These are phyloP conservation scores for Leishmania guyanensis DNA, from an alignment of 208 protist species.

Conservation along the genomic window DNA sequence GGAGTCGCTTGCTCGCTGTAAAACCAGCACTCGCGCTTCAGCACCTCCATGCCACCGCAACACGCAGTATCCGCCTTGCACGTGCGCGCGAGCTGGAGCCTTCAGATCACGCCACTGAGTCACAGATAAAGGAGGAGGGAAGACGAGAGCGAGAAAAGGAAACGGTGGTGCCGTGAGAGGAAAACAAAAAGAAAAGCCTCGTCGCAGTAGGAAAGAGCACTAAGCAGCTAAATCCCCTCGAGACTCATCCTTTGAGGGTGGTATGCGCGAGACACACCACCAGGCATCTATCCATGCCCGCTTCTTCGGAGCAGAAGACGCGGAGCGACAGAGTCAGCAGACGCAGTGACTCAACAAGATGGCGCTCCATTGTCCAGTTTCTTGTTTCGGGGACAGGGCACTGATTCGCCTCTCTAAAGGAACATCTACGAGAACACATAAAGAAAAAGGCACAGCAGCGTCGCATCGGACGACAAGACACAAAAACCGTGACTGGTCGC, in stretches of 20 bases:
- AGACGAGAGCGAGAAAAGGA: neutral
- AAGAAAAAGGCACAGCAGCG: neutral
- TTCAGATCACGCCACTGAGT: neutral
- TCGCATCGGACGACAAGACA: neutral
- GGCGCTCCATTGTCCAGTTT: neutral
- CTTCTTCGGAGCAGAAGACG: neutral
- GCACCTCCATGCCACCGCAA: slow-evolving; percentile 28
- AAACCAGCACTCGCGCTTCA: slow-evolving; percentile 42
- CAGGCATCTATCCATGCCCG: neutral
- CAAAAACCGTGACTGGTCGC: no score
- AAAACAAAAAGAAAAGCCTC: neutral
- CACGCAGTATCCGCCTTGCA: neutral
- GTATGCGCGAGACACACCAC: neutral
- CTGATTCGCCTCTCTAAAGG: neutral
- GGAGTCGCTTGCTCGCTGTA: slow-evolving; percentile 15
- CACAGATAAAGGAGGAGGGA: neutral
- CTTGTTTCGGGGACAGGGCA: neutral
- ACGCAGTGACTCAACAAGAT: neutral
- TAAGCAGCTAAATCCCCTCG: neutral
- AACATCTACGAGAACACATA: neutral
- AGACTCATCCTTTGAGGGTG: neutral
- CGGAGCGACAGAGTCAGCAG: neutral
- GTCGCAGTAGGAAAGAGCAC: neutral
- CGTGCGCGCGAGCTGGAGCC: neutral
- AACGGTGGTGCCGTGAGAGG: neutral